Base-by-base conservation (phyloP, 768 basidiomycete species). In the Coprinopsis cinerea region DNA sequence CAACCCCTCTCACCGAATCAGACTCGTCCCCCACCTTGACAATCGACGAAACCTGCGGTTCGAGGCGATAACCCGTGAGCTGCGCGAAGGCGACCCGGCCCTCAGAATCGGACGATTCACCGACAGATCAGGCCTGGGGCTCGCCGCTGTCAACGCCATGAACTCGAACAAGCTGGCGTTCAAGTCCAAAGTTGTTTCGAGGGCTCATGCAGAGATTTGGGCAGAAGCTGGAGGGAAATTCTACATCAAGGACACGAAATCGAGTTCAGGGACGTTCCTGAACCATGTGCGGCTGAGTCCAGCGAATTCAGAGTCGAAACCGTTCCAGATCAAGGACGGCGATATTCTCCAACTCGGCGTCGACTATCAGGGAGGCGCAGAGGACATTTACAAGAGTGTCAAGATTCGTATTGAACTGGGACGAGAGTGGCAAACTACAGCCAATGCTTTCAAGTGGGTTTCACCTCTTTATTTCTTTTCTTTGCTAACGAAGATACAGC, bases 161-260 rank as follows among this genome's bases (percentile, higher is more conserved):
- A 82, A 79, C 41, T 80, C 85, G 28, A 85, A 83, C 67, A 92
- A 93, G 62, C 83, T 97, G 42, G 93, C 92, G 0, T 98, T 98
- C 78, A 88, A 89, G 68, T 83, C 80, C 65, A 97, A 97, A 67
- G 95, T 97, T 64, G 94, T 98, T 59, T 90, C 87, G 34, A 77
- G 95, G 32, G 83, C 87, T 0, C 95, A 97, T 64, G 95, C 95
- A 0, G 95, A 98, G 75, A 83, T 97, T 27, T 96, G 92, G 92
- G 75, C 81, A 47, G 84, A 87, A 53, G 53, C 57, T 0, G 76
- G 76, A 0, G 78, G 74, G 14, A 77, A 82, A 63, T 96, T 97
- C 65, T 92, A 76, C 63, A 87, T 99, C 59, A 79, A 79, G 47
- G 95, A 97, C 63, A 95, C 92, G 18, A 90, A 92, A 65, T 85